A percentile compares a stretch with the other conserved stretches of the same genome.
These are phyloP conservation scores for Coffea humblotiana DNA, from an alignment of 305 asterid species.

Conservation along the genomic window DNA sequence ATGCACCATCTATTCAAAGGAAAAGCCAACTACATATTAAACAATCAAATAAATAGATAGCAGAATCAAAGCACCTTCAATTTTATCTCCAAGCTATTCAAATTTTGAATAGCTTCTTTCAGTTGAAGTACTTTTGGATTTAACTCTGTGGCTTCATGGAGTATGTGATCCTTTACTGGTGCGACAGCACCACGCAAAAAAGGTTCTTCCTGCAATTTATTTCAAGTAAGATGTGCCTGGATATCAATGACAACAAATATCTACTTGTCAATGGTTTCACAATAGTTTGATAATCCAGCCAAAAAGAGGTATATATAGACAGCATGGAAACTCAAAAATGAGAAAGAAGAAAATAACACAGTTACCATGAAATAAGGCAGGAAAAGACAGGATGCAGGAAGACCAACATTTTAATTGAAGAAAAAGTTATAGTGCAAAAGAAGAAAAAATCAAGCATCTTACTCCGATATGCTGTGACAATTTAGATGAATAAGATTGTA, in stretches of 20 bases:
- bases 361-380: not conserved
- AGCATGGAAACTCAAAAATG: constrained; percentile 6
- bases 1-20: not conserved
- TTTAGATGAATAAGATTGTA: too few species aligned
- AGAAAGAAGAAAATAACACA: not conserved
- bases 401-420: not conserved
- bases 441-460: not conserved
- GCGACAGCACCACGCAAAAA: constrained; percentile 63
- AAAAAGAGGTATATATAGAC: not conserved
- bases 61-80: constrained; percentile 58
- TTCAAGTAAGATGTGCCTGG: constrained; percentile 22
- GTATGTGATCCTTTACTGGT: constrained; percentile 53
- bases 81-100: constrained; percentile 81
- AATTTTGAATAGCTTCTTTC: constrained; percentile 59
- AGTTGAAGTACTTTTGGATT: constrained; percentile 48
- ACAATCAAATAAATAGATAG: constrained; percentile 15
- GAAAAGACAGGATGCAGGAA: not conserved
- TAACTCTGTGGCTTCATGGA: constrained; percentile 36
- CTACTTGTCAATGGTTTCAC: not conserved
- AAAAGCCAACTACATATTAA: too few species aligned
- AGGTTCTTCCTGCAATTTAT: constrained; percentile 65
- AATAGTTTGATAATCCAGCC: constrained; percentile 11
- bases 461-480: not conserved
- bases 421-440: not conserved
- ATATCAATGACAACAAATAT: not conserved